These are phyloP conservation scores for Ogataea pini DNA, from an alignment of 805 yeast genomes.

Conservation along the genomic window DNA sequence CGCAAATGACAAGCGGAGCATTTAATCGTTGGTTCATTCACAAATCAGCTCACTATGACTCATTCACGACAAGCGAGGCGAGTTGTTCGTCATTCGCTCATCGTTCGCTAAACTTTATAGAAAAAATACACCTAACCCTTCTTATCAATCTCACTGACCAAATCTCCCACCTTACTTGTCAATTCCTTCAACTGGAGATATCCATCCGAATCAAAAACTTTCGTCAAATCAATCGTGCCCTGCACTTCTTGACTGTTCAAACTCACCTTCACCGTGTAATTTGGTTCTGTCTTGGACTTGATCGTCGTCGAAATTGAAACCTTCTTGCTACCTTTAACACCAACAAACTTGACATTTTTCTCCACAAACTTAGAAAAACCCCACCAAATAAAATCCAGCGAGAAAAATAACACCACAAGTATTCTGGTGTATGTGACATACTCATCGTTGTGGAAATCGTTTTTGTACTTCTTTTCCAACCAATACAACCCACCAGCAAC, in stretches of 20 bases:
- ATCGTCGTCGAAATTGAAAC: constrained; percentile 40
- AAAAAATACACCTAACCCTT: not conserved
- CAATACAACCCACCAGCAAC: constrained; percentile 48
- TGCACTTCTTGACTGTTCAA: constrained; percentile 26
- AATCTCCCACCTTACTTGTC: constrained; percentile 26
- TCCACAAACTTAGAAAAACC: constrained; percentile 37
- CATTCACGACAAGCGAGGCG: not conserved
- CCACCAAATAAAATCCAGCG: constrained; percentile 38
- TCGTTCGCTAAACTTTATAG: not conserved
- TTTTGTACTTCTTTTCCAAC: constrained; percentile 47
- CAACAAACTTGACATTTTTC: constrained; percentile 50
- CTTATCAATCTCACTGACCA: constrained; percentile 25
- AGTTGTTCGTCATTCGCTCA: not conserved
- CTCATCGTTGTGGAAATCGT: constrained; percentile 41
- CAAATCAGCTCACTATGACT: not conserved
- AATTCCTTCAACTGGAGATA: constrained; percentile 41
- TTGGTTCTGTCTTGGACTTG: constrained; percentile 44
- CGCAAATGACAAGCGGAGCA: no score
- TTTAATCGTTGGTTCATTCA: no score
- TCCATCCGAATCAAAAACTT: constrained; percentile 50
- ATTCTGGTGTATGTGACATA: constrained; percentile 38
- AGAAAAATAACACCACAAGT: constrained; percentile 41
- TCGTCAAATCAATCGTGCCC: constrained; percentile 37
- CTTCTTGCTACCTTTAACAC: constrained; percentile 39
- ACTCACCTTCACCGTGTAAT: constrained; percentile 41